Evolutionary conservation across 2,329 filamentous ascomycete genomes (phyloP).

Genomic region (Plenodomus biglobosus): DNA sequence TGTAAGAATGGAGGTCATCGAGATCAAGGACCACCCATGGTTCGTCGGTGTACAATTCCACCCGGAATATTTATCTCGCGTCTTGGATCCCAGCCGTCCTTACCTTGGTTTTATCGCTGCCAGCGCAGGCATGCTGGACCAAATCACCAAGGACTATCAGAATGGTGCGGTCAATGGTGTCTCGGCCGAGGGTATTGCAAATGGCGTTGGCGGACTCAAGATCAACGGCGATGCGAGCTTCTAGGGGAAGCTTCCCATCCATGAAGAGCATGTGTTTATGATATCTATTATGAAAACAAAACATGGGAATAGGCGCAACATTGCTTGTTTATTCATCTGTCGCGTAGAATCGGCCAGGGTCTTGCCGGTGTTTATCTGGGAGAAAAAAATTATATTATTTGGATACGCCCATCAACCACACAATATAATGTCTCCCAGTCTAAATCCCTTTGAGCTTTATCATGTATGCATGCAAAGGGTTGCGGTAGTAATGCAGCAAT

Average conservation of each 20-base stretch:
- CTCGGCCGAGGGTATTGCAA: slow-evolving; percentile 23
- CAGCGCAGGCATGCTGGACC: slow-evolving; percentile 65
- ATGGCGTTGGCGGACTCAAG: slow-evolving; percentile 26
- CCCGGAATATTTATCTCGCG: slow-evolving; percentile 79
- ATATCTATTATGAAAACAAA: not conserved
- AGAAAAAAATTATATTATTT: too few species aligned
- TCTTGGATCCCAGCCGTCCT: slow-evolving; percentile 71
- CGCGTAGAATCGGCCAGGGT: too few species aligned
- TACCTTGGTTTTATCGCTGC: slow-evolving; percentile 87
- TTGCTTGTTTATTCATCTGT: too few species aligned
- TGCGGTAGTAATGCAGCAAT: too few species aligned
- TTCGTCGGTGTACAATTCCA: slow-evolving; percentile 88
- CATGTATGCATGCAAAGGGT: too few species aligned
- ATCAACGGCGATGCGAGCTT: slow-evolving; percentile 22
- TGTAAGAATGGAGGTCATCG: slow-evolving; percentile 79
- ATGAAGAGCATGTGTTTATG: not conserved
- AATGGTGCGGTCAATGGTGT: slow-evolving; percentile 14
- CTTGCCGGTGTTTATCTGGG: too few species aligned
- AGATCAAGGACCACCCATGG: slow-evolving; percentile 80
- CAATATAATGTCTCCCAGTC: too few species aligned
- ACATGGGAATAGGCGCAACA: not conserved
- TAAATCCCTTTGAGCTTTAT: too few species aligned
- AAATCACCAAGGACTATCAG: slow-evolving; percentile 43
- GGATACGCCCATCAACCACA: too few species aligned
- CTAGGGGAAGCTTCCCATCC: slow-evolving; percentile 1